Base-by-base conservation (phyloP, 352 stramenopile species). In the Phytophthora litchii region DNA sequence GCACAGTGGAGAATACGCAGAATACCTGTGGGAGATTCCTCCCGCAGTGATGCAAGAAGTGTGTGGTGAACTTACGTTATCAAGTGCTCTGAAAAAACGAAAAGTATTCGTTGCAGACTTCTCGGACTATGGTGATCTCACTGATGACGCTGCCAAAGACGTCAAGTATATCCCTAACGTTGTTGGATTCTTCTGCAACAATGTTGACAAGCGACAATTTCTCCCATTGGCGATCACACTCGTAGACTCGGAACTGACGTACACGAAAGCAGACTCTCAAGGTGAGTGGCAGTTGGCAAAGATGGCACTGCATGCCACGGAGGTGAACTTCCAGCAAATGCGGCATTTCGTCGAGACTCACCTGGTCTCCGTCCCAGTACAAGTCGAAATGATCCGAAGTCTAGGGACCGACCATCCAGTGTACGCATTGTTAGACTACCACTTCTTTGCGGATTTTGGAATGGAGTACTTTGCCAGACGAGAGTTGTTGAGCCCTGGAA, bases 111-210 rank as follows among this genome's bases (percentile, higher is more conserved):
- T 70, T 17, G 48, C 51, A 44, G 53, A 75, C 49, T 72, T 78
- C 7, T 60, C 55, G 1, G 51, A 61, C 21, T 60, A 68, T 11
- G 55, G 52, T 3, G 46, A 72, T 7, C 47, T 60, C 19, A 66
- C 32, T 0, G 54, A 69, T 40, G 35, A 61, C 14, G 27, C 37
- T 5, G 35, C 31, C 1, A 65, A 57, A 8, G 38, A 67, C 12
- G 25, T 32, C 49, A 79, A 79, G 58, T 76, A 79, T 36, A 50
- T 67, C 3, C 66, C 70, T 0, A 62, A 46, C 8, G 50, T 65
- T n/a, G 38, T 71, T 20, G 70, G 66, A 0, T 79, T 72, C 52
- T 79, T 79, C 46, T 79, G 70, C 47, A 45, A 70, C 37, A 72
- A 72, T 46, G 14, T 47, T 1, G 41, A 59, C 14, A 60, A 46